Percentiles rank a stretch among this genome's conserved stretches.
Evolutionary conservation across 2,329 filamentous ascomycete species (phyloP).

Genomic region (Alternaria infectoria): DNA sequence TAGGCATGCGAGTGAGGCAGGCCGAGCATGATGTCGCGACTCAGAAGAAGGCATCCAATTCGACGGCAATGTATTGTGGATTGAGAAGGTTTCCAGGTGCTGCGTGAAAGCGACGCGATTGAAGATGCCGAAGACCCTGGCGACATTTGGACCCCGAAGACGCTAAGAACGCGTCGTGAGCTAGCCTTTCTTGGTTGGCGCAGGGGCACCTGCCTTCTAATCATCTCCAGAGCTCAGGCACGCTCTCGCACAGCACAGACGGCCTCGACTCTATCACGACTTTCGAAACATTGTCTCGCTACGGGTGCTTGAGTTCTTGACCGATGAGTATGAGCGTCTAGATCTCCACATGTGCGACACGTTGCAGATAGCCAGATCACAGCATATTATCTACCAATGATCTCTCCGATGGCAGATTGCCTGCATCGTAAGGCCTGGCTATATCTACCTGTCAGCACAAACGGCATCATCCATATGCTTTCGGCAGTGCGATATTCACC

Average conservation of each 20-base stretch:
- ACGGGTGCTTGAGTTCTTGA: background rate
- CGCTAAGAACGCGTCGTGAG: background rate
- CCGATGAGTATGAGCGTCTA: background rate
- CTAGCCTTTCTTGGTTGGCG: background rate
- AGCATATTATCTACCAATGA: background rate
- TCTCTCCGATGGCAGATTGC: background rate
- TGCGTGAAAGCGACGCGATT: background rate
- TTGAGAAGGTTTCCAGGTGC: constrained; percentile 1
- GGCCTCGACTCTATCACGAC: background rate
- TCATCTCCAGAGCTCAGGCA: background rate
- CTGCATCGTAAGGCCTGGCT: background rate
- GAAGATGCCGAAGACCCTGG: constrained; percentile 6
- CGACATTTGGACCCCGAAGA: background rate
- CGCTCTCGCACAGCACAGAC: background rate
- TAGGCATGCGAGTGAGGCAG: constrained; percentile 52
- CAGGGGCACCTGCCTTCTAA: background rate
- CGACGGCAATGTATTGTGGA: background rate
- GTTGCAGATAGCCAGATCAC: background rate
- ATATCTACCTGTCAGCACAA: background rate
- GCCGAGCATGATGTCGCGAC: constrained; percentile 4
- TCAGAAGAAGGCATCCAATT: constrained; percentile 5
- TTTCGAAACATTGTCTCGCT: background rate
- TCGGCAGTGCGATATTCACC: background rate
- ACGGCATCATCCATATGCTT: background rate
- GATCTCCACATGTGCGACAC: background rate